phyloP scores from a whole-genome alignment of 2,329 filamentous ascomycete species.

The Coniochaeta hoffmannii region DNA sequence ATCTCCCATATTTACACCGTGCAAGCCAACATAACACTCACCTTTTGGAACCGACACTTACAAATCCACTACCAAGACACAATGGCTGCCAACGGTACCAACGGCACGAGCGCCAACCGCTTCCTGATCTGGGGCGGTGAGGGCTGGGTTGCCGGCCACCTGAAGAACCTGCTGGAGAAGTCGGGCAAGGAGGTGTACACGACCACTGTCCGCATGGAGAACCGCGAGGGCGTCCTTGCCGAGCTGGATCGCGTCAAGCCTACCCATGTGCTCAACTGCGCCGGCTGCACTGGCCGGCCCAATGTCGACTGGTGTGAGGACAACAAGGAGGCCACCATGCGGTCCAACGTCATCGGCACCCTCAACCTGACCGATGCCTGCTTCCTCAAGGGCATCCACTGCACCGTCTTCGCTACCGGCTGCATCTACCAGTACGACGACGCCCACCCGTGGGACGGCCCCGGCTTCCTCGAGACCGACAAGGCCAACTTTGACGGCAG shows the following conservation, averaged over 20 bases:
- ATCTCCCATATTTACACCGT: not conserved
- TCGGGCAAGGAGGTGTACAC: constrained; percentile 54
- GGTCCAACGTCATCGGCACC: constrained; percentile 60
- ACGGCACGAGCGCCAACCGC: constrained; percentile 22
- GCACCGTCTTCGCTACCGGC: constrained; percentile 60
- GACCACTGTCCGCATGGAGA: constrained; percentile 59
- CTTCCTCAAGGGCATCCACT: constrained; percentile 49
- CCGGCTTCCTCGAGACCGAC: constrained; percentile 55
- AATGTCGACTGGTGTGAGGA: constrained; percentile 69
- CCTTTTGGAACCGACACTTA: not conserved
- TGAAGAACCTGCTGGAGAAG: constrained; percentile 48
- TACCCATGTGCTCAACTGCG: constrained; percentile 60
- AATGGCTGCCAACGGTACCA: constrained; percentile 22
- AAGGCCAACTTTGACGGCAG: constrained; percentile 57
- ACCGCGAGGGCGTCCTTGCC: constrained; percentile 47
- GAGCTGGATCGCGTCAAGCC: constrained; percentile 53
- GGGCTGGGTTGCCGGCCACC: constrained; percentile 56
- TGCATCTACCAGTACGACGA: constrained; percentile 62
- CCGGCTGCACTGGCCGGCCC: constrained; percentile 58
- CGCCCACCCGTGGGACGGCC: constrained; percentile 50
- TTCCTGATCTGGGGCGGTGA: constrained; percentile 60
- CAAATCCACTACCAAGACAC: constrained; percentile 2
- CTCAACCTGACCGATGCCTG: constrained; percentile 57
- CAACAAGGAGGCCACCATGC: constrained; percentile 59
- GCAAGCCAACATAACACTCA: not conserved